Evolutionary conservation across 2,329 filamentous ascomycete species (phyloP).

Genomic region (Colletotrichum sp.): DNA sequence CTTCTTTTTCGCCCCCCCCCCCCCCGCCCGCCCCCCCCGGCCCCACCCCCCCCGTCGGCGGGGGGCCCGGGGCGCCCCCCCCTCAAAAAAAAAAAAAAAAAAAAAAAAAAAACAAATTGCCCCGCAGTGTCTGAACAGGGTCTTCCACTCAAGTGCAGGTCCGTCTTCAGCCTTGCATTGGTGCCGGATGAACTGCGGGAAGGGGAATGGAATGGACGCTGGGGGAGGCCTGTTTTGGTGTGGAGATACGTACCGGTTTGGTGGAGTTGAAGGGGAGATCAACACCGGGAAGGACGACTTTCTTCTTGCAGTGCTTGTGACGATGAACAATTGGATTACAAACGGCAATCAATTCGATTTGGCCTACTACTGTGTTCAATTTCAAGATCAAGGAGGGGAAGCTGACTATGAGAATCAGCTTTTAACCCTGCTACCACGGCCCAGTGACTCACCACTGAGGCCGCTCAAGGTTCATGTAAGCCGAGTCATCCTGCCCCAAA

Average conservation of each 20-base stretch:
- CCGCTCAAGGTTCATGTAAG: neutral
- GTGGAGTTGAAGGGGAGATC: neutral
- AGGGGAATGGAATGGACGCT: neutral
- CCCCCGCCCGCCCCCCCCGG: no score
- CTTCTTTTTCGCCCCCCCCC: no score
- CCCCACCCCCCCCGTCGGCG: no score
- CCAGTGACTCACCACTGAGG: neutral
- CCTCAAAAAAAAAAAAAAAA: no score
- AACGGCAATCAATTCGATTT: neutral
- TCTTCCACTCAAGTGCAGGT: neutral
- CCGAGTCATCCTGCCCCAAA: neutral
- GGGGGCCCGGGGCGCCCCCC: no score
- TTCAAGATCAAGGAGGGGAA: fast-evolving
- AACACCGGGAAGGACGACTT: neutral
- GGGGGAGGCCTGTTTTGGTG: neutral
- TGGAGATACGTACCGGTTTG: neutral
- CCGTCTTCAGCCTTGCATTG: slow-evolving; percentile 5
- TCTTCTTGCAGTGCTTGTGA: neutral
- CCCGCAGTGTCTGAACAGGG: neutral
- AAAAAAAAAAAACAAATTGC: neutral
- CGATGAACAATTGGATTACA: neutral
- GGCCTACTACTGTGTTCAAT: neutral
- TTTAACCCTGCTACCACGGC: neutral
- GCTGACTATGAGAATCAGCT: neutral
- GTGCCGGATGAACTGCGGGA: slow-evolving; percentile 4